These are phyloP conservation scores for Sclerotinia borealis DNA, from an alignment of 2,329 filamentous ascomycete species.

Conservation along the genomic window DNA sequence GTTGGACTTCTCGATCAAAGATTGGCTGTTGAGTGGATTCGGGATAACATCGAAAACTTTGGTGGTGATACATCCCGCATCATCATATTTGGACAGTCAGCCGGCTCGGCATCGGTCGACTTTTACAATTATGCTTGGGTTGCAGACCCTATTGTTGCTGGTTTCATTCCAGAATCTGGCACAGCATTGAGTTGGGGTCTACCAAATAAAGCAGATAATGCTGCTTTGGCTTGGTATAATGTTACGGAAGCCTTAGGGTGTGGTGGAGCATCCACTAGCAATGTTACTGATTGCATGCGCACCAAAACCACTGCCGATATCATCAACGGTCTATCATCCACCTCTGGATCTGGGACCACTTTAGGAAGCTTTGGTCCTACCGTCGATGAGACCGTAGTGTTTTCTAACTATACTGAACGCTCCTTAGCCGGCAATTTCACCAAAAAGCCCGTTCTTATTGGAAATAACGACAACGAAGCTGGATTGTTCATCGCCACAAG, in stretches of 20 bases:
- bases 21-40: conserved; percentile 53
- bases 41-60: conserved; percentile 51
- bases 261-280: conserved; percentile 22
- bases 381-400: conserved; percentile 27
- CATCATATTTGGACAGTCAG: conserved; percentile 49
- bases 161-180: conserved; percentile 32
- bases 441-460: conserved; percentile 30
- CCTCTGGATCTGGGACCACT: conserved; percentile 11
- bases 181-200: conserved; percentile 27
- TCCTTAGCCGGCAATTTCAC: conserved; percentile 15
- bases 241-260: conserved; percentile 27
- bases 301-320: conserved; percentile 23
- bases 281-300: conserved; percentile 28
- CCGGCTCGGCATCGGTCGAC: conserved; percentile 49
- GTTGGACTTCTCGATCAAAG: conserved; percentile 58
- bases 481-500: conserved; percentile 29
- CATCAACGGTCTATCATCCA: background rate
- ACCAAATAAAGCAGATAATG: conserved; percentile 18
- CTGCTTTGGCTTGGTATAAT: conserved; percentile 25
- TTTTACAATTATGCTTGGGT: conserved; percentile 31
- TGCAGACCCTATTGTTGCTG: conserved; percentile 30
- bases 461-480: conserved; percentile 33
- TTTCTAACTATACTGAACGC: conserved; percentile 27
- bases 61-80: conserved; percentile 53
- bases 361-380: conserved; percentile 27